A percentile compares a stretch with the other conserved stretches of the same genome.
phyloP scores from a whole-genome alignment of 768 basidiomycete genomes.

The Lactarius vividus region DNA sequence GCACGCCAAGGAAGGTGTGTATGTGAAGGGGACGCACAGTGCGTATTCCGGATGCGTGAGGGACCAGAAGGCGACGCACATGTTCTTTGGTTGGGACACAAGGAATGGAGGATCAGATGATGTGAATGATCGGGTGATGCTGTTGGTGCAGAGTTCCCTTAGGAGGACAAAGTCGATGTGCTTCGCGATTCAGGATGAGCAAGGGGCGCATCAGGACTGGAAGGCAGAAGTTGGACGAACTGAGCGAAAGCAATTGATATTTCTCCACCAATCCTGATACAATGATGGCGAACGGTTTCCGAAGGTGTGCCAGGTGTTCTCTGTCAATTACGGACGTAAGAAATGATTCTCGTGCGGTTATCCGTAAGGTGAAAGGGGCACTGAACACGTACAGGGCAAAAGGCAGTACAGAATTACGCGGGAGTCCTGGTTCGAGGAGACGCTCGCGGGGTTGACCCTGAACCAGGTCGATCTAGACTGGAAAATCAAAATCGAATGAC shows the following conservation, averaged over 20 bases:
- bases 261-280: slow-evolving; percentile 1
- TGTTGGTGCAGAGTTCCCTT: slow-evolving; percentile 7
- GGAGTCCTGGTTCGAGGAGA: not conserved
- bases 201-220: slow-evolving; percentile 18
- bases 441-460: not conserved
- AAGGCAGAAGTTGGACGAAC: slow-evolving; percentile 20
- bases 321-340: slow-evolving; percentile 20
- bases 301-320: not conserved
- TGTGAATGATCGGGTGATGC: slow-evolving; percentile 8
- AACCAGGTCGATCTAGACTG: not conserved
- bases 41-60: slow-evolving; percentile 75
- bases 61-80: slow-evolving; percentile 82
- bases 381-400: slow-evolving; percentile 15
- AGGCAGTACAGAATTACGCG: not conserved
- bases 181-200: not conserved
- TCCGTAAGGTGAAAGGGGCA: slow-evolving; percentile 12
- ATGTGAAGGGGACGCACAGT: slow-evolving; percentile 51
- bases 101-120: slow-evolving; percentile 25
- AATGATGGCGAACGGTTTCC: slow-evolving; percentile 1
- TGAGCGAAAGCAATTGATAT: not conserved
- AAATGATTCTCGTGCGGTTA: slow-evolving; percentile 8
- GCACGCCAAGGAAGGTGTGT: not conserved
- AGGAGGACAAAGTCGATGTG: slow-evolving; percentile 18
- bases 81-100: slow-evolving; percentile 32
- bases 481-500: not conserved